Percentiles rank a stretch among this genome's conserved stretches.
phyloP scores from a whole-genome alignment of 805 yeast species.

The Ogataea trehalophila region DNA sequence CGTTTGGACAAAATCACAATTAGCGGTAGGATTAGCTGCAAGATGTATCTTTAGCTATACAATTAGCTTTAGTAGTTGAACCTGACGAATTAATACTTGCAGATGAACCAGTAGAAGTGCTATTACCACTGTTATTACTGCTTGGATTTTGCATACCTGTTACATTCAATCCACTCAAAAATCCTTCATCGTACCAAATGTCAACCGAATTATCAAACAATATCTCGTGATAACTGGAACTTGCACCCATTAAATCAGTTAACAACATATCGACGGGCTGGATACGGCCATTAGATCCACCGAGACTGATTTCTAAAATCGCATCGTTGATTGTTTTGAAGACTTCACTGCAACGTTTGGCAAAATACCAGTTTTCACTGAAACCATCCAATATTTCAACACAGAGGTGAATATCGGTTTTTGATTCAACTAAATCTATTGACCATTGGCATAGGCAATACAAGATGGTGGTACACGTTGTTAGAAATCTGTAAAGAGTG shows the following conservation, averaged over 20 bases:
- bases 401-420: constrained; percentile 41
- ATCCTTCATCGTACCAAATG: constrained; percentile 36
- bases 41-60: too few species aligned
- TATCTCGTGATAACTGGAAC: constrained; percentile 40
- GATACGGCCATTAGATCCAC: constrained; percentile 30
- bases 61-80: too few species aligned
- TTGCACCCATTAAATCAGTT: constrained; percentile 39
- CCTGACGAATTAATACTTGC: too few species aligned
- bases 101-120: neutral
- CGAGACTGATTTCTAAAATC: constrained; percentile 39
- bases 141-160: neutral
- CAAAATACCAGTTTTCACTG: constrained; percentile 43
- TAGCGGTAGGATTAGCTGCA: too few species aligned
- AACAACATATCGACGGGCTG: constrained; percentile 38
- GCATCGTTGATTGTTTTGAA: constrained; percentile 40
- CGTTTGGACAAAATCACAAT: too few species aligned
- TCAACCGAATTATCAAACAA: constrained; percentile 43
- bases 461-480: constrained; percentile 42
- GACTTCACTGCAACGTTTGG: constrained; percentile 39
- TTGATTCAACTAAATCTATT: constrained; percentile 41
- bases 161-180: constrained; percentile 2
- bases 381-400: constrained; percentile 43
- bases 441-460: constrained; percentile 44
- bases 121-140: neutral
- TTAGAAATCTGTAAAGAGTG: constrained; percentile 40